Evolutionary conservation across 2,329 filamentous ascomycete species (phyloP).

Genomic region (Trichothecium roseum): DNA sequence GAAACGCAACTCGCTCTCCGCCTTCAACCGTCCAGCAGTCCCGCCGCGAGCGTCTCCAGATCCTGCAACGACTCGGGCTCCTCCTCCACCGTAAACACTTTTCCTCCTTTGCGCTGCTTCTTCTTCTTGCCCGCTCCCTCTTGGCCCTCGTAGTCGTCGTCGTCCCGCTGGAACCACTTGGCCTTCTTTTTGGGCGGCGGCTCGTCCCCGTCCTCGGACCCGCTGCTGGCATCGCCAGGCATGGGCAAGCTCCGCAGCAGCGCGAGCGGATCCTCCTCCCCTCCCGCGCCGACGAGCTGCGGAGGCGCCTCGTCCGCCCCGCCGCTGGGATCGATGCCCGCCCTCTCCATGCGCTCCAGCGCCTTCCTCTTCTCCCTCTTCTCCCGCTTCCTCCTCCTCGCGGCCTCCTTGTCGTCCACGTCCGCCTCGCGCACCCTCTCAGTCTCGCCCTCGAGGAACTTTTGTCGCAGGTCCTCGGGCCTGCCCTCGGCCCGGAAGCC

Average conservation of each 20-base stretch:
- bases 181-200: slow-evolving; percentile 57
- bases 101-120: slow-evolving; percentile 35
- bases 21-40: slow-evolving; percentile 46
- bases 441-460: slow-evolving; percentile 69
- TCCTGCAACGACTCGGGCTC: slow-evolving; percentile 74
- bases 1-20: too few species aligned
- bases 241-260: slow-evolving; percentile 48
- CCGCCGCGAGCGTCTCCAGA: slow-evolving; percentile 65
- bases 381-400: slow-evolving; percentile 66
- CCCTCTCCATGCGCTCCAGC: slow-evolving; percentile 38
- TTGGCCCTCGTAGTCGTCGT: slow-evolving; percentile 43
- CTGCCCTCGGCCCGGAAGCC: slow-evolving; percentile 67
- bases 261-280: slow-evolving; percentile 40
- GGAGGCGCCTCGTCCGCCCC: slow-evolving; percentile 18
- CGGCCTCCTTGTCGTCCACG: slow-evolving; percentile 69
- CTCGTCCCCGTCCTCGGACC: slow-evolving; percentile 27
- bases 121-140: slow-evolving; percentile 26
- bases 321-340: slow-evolving; percentile 14
- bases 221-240: slow-evolving; percentile 20
- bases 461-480: slow-evolving; percentile 63
- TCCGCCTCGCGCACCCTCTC: slow-evolving; percentile 66
- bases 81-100: slow-evolving; percentile 50
- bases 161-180: slow-evolving; percentile 68
- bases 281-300: slow-evolving; percentile 23
- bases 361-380: slow-evolving; percentile 67